Evolutionary conservation across 73 alveolate genomes (phyloP), one percentile per base, ranked within the genome.

Genomic region (Tetrahymena borealis): DNA sequence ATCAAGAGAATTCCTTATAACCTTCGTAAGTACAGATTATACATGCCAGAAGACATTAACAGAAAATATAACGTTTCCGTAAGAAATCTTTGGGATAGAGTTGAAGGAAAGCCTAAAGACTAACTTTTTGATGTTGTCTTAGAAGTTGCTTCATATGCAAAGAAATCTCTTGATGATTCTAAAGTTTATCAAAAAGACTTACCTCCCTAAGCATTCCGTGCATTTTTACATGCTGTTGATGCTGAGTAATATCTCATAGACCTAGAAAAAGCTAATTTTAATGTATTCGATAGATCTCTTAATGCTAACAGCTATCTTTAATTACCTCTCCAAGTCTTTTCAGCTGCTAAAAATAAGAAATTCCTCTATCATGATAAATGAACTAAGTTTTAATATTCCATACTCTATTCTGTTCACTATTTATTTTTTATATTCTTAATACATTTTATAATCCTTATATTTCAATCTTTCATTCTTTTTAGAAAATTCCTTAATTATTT

Each of bases 111-210:
- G 18, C 95, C 95, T 31, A 92, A 92, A 90, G 95, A 92, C 36
- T 91, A 92, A 79, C 90, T 92, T 31, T 92, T 60, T 92, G 95
- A 92, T 92, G 95, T 32, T 39, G 95, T 92, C 11, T 79, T 92
- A 38, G 95, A 92, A 39, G 95, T 92, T n/a, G 95, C 95, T 38
- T 91, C 95, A 0, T 92, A 78, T 92, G 79, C 95, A 8, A 92
- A 91, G 90, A 38, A 79, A 9, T 79, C 39, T 39, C 39, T 92
- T 90, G 90, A 78, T 32, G 41, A 79, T 33, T 31, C 95, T 11
- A 16, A 37, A 32, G 8, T 20, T 33, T 79, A 28, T 31, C 38
- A 92, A 90, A 39, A 79, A 20, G 78, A 78, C 10, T 78, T 92
- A 33, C 95, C 95, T 28, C 77, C 93, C 16, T 79, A 92, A 79